Evolutionary conservation across 441 rosid species (phyloP).

Genomic region (Gossypium schwendimanii): DNA sequence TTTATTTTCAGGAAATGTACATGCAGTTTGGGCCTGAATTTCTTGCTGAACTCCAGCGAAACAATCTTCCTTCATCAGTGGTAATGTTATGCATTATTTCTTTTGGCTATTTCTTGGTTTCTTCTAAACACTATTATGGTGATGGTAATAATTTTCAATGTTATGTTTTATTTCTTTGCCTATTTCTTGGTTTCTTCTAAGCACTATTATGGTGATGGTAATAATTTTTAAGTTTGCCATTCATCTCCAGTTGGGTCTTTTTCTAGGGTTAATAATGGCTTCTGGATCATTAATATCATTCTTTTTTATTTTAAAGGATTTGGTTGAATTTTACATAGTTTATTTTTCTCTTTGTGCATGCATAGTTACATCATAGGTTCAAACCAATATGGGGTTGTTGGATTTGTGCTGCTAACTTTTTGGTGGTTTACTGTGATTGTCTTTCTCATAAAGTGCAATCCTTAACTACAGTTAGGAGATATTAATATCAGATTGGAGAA

Average conservation of each 20-base stretch:
- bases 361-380: background rate
- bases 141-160: slow-evolving; percentile 10
- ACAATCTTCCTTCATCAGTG: slow-evolving; percentile 73
- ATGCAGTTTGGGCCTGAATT: slow-evolving; percentile 72
- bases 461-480: slow-evolving; percentile 62
- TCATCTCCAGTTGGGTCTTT: background rate
- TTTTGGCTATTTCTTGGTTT: background rate
- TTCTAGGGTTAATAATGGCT: background rate
- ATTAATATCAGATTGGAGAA: slow-evolving; percentile 82
- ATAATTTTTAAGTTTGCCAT: background rate
- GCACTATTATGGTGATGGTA: background rate
- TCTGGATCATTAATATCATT: background rate
- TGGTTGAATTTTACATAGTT: background rate
- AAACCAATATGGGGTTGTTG: background rate
- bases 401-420: background rate
- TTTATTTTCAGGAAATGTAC: slow-evolving; percentile 79
- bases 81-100: slow-evolving; percentile 27
- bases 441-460: slow-evolving; percentile 2
- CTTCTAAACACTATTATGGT: background rate
- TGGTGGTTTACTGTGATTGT: background rate
- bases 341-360: background rate
- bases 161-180: slow-evolving; percentile 3
- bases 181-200: background rate
- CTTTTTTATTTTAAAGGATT: background rate
- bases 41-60: slow-evolving; percentile 83